These are phyloP conservation scores for Cercospora sojina DNA, from an alignment of 2,329 filamentous ascomycete genomes.

Conservation along the genomic window DNA sequence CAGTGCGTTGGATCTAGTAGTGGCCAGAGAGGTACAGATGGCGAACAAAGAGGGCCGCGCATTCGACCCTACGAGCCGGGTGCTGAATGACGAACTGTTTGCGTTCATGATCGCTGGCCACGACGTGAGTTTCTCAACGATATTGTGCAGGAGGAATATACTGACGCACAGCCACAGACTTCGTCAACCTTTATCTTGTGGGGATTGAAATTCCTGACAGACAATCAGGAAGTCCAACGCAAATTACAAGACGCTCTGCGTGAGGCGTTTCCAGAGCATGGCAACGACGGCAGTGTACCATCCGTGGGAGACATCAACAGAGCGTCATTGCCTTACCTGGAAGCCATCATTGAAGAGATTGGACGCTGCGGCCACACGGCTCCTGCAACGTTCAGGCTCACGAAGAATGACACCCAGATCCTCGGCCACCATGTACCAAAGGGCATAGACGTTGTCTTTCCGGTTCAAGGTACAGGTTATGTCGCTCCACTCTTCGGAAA, in stretches of 20 bases:
- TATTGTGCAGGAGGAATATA: too few species aligned
- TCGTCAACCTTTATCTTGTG: conserved; percentile 45
- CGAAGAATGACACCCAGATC: conserved; percentile 3
- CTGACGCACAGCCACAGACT: conserved; percentile 36
- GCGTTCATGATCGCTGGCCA: conserved; percentile 46
- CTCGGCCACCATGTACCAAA: conserved; percentile 9
- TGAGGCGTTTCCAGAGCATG: conserved; percentile 30
- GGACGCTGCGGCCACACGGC: conserved; percentile 32
- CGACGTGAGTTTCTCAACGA: neutral
- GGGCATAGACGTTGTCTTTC: conserved; percentile 11
- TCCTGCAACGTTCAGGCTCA: conserved; percentile 20
- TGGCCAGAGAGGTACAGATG: conserved; percentile 37
- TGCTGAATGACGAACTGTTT: conserved; percentile 34
- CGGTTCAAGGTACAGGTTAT: neutral
- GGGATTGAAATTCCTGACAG: conserved; percentile 44
- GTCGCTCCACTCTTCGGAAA: conserved; percentile 2
- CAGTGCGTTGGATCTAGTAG: conserved; percentile 39
- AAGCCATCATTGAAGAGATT: conserved; percentile 4
- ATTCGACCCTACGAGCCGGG: conserved; percentile 31
- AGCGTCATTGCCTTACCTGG: conserved; percentile 6
- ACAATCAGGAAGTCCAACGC: conserved; percentile 38
- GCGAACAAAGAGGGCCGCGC: conserved; percentile 39
- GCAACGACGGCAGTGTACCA: neutral
- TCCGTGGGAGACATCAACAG: conserved; percentile 1
- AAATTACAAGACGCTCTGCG: conserved; percentile 39